phyloP scores from a whole-genome alignment of 805 yeast species.

The Metschnikowia gelsemii region DNA sequence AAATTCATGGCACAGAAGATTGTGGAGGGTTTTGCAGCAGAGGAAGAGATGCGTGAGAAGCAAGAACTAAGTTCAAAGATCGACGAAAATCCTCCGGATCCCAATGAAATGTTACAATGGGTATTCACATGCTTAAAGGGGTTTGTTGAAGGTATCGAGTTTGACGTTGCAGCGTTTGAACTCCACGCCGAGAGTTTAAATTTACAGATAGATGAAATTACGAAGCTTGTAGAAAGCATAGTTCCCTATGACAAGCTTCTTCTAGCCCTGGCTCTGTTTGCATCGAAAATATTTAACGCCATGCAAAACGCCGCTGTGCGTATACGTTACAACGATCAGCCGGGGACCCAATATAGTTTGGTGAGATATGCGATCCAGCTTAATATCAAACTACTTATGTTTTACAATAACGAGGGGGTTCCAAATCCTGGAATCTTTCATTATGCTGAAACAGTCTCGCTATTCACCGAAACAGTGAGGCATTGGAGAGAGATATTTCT shows the following conservation, averaged over 20 bases:
- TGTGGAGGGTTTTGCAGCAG: no score
- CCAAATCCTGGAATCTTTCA: not conserved
- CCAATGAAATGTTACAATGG: no score
- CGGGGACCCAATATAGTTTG: not conserved
- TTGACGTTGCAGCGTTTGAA: not conserved
- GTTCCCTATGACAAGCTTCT: not conserved
- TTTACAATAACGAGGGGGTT: not conserved
- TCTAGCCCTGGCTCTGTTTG: not conserved
- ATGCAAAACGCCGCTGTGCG: not conserved
- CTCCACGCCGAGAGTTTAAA: not conserved
- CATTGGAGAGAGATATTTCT: not conserved
- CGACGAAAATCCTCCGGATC: not conserved
- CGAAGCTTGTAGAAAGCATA: not conserved
- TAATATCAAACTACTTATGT: not conserved
- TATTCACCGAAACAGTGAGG: not conserved
- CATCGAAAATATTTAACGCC: not conserved
- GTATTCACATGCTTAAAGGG: no score
- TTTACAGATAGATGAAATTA: not conserved
- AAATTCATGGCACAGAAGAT: no score
- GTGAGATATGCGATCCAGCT: not conserved
- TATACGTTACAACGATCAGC: not conserved
- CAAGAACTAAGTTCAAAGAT: no score
- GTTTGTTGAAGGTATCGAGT: no score
- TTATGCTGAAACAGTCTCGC: not conserved
- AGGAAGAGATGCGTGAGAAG: no score